These are phyloP conservation scores for Glycyrrhiza uralensis DNA, from an alignment of 306 rosid species.

Conservation along the genomic window DNA sequence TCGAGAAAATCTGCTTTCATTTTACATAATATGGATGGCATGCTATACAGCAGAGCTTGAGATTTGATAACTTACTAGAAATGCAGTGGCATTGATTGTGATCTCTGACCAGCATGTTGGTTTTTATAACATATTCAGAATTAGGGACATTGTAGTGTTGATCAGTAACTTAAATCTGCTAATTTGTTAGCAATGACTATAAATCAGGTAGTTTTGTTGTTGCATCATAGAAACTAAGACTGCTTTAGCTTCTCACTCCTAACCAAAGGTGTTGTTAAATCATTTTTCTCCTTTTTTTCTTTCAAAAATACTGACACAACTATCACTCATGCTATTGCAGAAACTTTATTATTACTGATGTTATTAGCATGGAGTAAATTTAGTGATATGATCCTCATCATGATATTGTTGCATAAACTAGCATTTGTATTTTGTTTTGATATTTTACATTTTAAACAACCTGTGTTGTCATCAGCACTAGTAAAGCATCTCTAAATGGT, in stretches of 20 bases:
- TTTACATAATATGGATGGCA: conserved; percentile 12
- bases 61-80: not conserved
- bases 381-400: not conserved
- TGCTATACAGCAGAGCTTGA: conserved; percentile 1
- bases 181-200: not conserved
- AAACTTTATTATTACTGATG: not conserved
- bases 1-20: conserved; percentile 2
- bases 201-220: not conserved
- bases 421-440: not conserved
- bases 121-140: conserved; percentile 5
- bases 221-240: not conserved
- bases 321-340: not conserved
- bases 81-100: conserved; percentile 7
- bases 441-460: not conserved
- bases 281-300: no score
- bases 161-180: not conserved
- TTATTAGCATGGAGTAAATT: not conserved
- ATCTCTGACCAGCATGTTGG: not conserved
- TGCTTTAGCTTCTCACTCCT: not conserved
- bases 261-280: not conserved
- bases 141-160: no score
- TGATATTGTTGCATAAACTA: not conserved
- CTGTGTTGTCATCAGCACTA: not conserved
- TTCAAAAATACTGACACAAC: not conserved
- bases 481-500: conserved; percentile 2